Base-by-base conservation (phyloP, 192 early-diverging fungal genomes). In the Dispira simplex region DNA sequence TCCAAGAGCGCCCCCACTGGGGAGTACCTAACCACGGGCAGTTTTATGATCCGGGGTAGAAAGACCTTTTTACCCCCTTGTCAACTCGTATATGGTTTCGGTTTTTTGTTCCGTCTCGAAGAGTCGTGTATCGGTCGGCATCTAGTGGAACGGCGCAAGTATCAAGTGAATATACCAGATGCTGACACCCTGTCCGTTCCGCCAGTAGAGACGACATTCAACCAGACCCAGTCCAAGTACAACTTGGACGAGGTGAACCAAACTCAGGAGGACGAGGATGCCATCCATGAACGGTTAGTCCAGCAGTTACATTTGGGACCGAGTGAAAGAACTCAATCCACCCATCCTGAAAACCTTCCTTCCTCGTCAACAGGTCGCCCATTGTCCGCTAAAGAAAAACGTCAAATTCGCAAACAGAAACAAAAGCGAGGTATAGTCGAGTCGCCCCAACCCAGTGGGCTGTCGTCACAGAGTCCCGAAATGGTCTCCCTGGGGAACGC, bases 21-120 rank as follows among this genome's bases (percentile, higher is more conserved):
- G 28, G 94, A 97, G 67, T 92, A 88, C 64, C 73, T 97, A 63
- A 86, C 85, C 3, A 90, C 90, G 0, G 92, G 93, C 18, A 87
- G 82, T 64, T 96, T 98, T 70, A 93, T 91, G 85, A 89, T 98
- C 65, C 77, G 87, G 25, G 95, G 92, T 46, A 91, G 92, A 73
- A 99, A 97, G 74, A 89, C 90, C 69, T 91, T 85, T 70, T 74
- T 98, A 66, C 95, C 96, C 9, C 90, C 95, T 8, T 83, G 88
- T 18, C 94, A 95, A 73, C 72, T 99, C 5, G 85, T 94, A 0
- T 97, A 95, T 68, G 96, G 96, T n/a, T 90, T 95, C 73, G 96
- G 90, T n/a, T 76, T 95, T 48, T 27, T 94, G 47, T 99, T 99
- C 76, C 77, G 82, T 46, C 70, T 97, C 48, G 95, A 97, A 63